These are phyloP conservation scores for Agarophyton chilense DNA, from an alignment of 23 red algal genomes.

Conservation along the genomic window DNA sequence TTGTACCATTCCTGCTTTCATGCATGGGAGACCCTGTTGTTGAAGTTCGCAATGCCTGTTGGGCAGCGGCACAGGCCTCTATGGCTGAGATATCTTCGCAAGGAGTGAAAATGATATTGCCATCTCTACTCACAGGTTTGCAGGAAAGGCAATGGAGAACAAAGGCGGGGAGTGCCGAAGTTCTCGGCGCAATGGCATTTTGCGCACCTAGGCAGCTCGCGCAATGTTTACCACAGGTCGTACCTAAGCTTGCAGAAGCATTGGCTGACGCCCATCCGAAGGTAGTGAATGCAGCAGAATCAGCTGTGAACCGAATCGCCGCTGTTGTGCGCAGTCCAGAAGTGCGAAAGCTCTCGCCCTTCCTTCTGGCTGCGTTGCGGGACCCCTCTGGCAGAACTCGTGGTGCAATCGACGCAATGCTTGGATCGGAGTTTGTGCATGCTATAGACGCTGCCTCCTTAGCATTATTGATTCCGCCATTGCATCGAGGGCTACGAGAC, in stretches of 20 bases:
- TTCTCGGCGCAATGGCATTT: constrained; percentile 92
- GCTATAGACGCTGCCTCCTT: constrained; percentile 86
- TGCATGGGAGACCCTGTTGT: constrained; percentile 76
- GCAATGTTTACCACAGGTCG: constrained; percentile 81
- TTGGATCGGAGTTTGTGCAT: constrained; percentile 91
- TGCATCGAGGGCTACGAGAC: constrained; percentile 89
- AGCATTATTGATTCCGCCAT: constrained; percentile 81
- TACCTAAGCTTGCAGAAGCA: constrained; percentile 85
- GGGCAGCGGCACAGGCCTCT: constrained; percentile 77
- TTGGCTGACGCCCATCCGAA: constrained; percentile 95
- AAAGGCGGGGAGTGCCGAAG: constrained; percentile 79
- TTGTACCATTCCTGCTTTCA: constrained; percentile 83
- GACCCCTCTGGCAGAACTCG: constrained; percentile 73
- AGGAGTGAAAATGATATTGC: constrained; percentile 82
- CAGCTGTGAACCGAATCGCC: constrained; percentile 83
- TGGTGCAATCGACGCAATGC: constrained; percentile 92
- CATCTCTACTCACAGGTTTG: constrained; percentile 74
- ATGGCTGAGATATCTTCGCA: constrained; percentile 88
- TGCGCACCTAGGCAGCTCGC: constrained; percentile 92
- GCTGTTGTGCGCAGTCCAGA: constrained; percentile 90
- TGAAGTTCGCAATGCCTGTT: constrained; percentile 84
- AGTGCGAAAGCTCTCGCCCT: constrained; percentile 73
- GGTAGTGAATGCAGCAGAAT: constrained; percentile 78
- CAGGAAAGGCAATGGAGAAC: constrained; percentile 84
- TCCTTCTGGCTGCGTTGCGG: constrained; percentile 83